A percentile compares a stretch with the other conserved stretches of the same genome.
Conservation (phyloP, 768 basidiomycete species). For the Pisolithus sp. region DNA sequence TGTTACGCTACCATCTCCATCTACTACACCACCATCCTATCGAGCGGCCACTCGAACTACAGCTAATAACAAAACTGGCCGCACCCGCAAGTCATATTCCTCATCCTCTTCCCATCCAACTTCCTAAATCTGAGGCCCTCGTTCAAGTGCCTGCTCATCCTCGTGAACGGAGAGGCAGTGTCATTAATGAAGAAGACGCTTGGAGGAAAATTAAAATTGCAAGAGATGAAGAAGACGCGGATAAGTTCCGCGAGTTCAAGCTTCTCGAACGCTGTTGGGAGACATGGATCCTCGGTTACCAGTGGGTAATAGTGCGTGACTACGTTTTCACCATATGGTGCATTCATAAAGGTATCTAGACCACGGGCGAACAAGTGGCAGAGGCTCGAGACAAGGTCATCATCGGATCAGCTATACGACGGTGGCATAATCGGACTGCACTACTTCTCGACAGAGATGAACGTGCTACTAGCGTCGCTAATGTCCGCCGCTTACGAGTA, state of each 20-base stretch:
- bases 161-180: conserved; percentile 40
- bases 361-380: conserved; percentile 61
- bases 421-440: conserved; percentile 47
- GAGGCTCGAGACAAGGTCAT: conserved; percentile 64
- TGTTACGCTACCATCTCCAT: conserved; percentile 24
- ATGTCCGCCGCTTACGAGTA: conserved; percentile 37
- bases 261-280: conserved; percentile 68
- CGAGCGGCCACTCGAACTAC: conserved; percentile 33
- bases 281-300: conserved; percentile 63
- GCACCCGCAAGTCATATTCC: conserved; percentile 10
- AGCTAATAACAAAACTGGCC: conserved; percentile 10
- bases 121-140: conserved; percentile 18
- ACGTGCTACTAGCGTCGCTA: conserved; percentile 39
- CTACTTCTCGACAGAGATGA: conserved; percentile 34
- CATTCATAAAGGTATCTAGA: conserved; percentile 36
- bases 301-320: conserved; percentile 66
- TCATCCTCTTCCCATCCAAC: conserved; percentile 25
- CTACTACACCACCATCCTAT: conserved; percentile 47
- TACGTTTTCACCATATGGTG: conserved; percentile 11
- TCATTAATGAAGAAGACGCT: conserved; percentile 64
- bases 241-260: conserved; percentile 55
- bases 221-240: conserved; percentile 66
- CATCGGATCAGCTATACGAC: conserved; percentile 50
- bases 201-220: conserved; percentile 73
- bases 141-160: conserved; percentile 14